Base-by-base conservation (phyloP, 2,329 filamentous ascomycete genomes). In the Colletotrichum kahawae region DNA sequence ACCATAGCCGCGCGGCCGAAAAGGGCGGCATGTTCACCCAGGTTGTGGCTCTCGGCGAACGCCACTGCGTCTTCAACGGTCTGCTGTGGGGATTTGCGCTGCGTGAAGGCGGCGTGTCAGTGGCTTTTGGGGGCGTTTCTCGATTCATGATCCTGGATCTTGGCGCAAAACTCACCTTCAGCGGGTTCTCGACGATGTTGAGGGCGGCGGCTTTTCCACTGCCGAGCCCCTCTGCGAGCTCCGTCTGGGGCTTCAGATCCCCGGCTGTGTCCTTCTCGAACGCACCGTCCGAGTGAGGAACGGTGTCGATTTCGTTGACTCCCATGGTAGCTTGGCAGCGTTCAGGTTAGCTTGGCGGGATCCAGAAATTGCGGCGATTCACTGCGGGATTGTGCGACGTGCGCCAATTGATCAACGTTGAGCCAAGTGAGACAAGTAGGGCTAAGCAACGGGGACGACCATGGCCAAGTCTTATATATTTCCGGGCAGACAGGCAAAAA, bases 21-120 rank as follows among this genome's bases (percentile, higher is more conserved):
- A 13, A 85, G 70, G 84, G 82, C 85, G 1, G 87, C 82, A 71
- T 90, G 84, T 51, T 91, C 87, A 1, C 81, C 79, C 70, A 93
- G 82, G 56, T 84, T 85, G 75, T 90, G 82, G 2, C 85, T 80
- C 18, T 82, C 82, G n/a, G 90, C 90, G 77, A 90, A 92, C 56
- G 82, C 79, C 12, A 85, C 83, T 3, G 90, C 90, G 71, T 90
- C 85, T 24, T 79, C 48, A 43, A 67, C 65, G 21, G 65, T 57
- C 16, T 67, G 43, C n/a, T 67, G 43, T 34, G 65, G 65, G 76
- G 51, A 86, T 62, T 80, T 78, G 43, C 76, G 70, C 81, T 82
- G 62, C 14, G 14, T 14, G 18, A 33, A 18, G 24, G 27, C 21
- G 64, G 64, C 65, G 48, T n/a, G 66, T 65, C 16, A 31, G 14